Base-by-base conservation (phyloP, 768 basidiomycete species). In the Paxillus ammoniavirescens region DNA sequence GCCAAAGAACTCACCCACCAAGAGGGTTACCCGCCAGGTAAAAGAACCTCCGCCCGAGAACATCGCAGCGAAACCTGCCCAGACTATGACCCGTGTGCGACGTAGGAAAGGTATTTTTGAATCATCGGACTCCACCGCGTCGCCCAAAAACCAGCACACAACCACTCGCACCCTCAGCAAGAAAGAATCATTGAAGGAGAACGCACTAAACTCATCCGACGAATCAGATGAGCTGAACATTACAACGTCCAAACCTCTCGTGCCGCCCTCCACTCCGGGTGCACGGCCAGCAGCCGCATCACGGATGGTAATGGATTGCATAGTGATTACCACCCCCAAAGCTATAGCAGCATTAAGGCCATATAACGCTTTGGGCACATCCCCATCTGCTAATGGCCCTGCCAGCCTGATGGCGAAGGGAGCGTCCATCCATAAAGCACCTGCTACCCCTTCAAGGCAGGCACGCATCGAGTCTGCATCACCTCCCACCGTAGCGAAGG, bases 191-290 rank as follows among this genome's bases (percentile, higher is more conserved):
- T 42, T 23, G 31, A 49, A 49, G 43, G 43, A 30, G 26, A 44
- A 53, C 5, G 35, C 35, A 30, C 18, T 43, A 26, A 35, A 10
- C 4, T 38, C 60, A 13, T 21, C 45, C 13, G 55, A 56, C 14
- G 60, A 68, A 2, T 47, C 65, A 23, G 70, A 71, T 57, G 70
- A 71, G 28, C 65, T 71, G 57, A 68, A 71, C 52, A 8, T 71
- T 1, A 35, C 49, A 4, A 54, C 54, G 13, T 23, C 52, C 15
- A 58, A 53, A 37, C 50, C 13, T 13, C 45, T 33, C 5, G 47
- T 46, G 8, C 45, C 49, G 8, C 70, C 69, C 0, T 51, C 61
- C 2, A 69, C 67, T 1, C 68, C 68, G 2, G 62, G 62, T 41
- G 58, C 56, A 2, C 44, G 63, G 26, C 41, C 49, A 14, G 56